A percentile compares a stretch with the other conserved stretches of the same genome.
These are phyloP conservation scores for Phytophthora niederhauseri DNA, from an alignment of 352 stramenopile genomes.

Conservation along the genomic window DNA sequence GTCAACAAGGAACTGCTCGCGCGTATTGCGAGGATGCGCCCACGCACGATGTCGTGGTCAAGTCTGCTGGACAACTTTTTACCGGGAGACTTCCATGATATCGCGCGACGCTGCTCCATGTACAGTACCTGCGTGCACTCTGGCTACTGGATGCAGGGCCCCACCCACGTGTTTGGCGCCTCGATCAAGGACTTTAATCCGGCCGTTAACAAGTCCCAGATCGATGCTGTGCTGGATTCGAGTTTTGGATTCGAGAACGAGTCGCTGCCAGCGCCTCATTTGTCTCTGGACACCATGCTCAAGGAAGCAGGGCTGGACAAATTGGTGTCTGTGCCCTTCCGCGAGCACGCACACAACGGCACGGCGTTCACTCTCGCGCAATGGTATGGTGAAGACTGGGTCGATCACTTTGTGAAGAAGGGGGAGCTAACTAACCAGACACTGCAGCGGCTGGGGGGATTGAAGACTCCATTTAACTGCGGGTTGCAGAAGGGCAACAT, in stretches of 20 bases:
- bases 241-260: constrained; percentile 16
- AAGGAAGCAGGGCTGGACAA: constrained; percentile 24
- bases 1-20: constrained; percentile 1
- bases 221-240: constrained; percentile 3
- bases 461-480: constrained; percentile 15
- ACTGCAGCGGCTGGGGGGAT: constrained; percentile 1
- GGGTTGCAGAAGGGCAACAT: constrained; percentile 25
- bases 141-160: constrained; percentile 24
- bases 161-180: constrained; percentile 23
- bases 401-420: constrained; percentile 28
- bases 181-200: neutral
- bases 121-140: constrained; percentile 26
- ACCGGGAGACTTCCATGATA: constrained; percentile 33
- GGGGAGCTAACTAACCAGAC: constrained; percentile 1
- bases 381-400: constrained; percentile 20
- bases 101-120: constrained; percentile 32
- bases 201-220: neutral
- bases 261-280: neutral
- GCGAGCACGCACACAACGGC: constrained; percentile 17
- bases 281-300: neutral
- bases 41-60: constrained; percentile 34
- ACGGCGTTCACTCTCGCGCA: constrained; percentile 22
- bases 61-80: constrained; percentile 32
- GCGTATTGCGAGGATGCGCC: constrained; percentile 27
- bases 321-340: constrained; percentile 24